Conservation (phyloP, 2,329 filamentous ascomycete species). For the Penicillium expansum region DNA sequence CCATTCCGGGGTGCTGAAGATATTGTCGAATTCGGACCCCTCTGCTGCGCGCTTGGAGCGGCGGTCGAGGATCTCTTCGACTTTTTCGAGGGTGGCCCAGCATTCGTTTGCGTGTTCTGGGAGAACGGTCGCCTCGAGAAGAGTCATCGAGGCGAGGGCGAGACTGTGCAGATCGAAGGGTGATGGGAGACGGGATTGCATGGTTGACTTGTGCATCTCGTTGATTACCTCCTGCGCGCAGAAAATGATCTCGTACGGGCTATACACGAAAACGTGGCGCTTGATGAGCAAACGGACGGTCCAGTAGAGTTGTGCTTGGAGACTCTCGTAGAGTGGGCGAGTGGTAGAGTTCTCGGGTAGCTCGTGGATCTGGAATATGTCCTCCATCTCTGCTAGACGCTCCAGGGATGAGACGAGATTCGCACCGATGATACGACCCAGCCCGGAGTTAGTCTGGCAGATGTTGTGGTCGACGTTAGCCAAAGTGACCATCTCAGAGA, state of each 20-base stretch:
- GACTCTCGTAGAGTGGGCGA: conserved; percentile 34
- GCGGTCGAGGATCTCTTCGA: conserved; percentile 50
- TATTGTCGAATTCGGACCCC: conserved; percentile 37
- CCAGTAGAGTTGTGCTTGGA: conserved; percentile 45
- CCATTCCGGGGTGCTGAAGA: conserved; percentile 42
- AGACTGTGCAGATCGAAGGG: conserved; percentile 45
- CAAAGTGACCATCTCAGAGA: conserved; percentile 37
- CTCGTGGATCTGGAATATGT: conserved; percentile 31
- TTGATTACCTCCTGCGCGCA: conserved; percentile 41
- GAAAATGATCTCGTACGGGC: conserved; percentile 43
- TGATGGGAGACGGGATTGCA: conserved; percentile 32
- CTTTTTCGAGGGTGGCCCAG: conserved; percentile 48
- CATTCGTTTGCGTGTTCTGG: conserved; percentile 39
- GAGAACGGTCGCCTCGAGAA: conserved; percentile 43
- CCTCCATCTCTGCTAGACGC: conserved; percentile 38
- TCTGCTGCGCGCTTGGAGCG: conserved; percentile 37
- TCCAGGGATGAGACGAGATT: conserved; percentile 39
- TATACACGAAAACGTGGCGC: conserved; percentile 43
- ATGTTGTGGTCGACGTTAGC: conserved; percentile 35
- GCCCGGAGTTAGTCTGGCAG: conserved; percentile 36
- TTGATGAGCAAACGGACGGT: conserved; percentile 43
- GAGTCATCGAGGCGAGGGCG: conserved; percentile 42
- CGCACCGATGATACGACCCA: conserved; percentile 38
- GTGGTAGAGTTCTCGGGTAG: conserved; percentile 25
- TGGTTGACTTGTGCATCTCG: conserved; percentile 37